Evolutionary conservation across 129 eudicot species (phyloP), one percentile per base, ranked within the genome.

Genomic region (Chrysanthemum lavandulifolium): DNA sequence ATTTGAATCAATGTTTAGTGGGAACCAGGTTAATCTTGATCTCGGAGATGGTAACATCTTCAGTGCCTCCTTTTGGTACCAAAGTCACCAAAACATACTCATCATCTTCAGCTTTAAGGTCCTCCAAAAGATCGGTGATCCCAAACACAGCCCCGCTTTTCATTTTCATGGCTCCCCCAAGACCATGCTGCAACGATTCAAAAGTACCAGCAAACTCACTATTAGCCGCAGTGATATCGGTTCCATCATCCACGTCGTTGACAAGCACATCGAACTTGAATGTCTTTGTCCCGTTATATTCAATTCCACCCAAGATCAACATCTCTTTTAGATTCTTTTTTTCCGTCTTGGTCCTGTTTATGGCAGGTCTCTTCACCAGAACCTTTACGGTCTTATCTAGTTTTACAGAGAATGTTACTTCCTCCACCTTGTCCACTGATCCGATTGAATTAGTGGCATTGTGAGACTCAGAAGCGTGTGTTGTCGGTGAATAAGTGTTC

Each of bases 91-190:
- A 36, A 5, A 36, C 45, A 6, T 36, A 36, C 45, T 36, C 45
- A 36, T 36, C 45, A 36, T 36, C 45, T 36, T 6, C 45, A 6
- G 45, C 45, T 5, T 36, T 36, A 5, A 36, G 45, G 45, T 36
- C 45, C 45, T 36, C 85, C 67, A 72, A 43, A 2, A 76, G 21
- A 31, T 72, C 62, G 0, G 61, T 76, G 29, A 76, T 67, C 29
- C 75, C 85, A 19, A 23, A 59, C 6, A 10, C 11, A 0, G 40
- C 25, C 27, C 25, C 25, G 5, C 64, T 59, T 8, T 21, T 19
- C 25, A 47, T 12, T 19, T 62, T 27, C 2, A 36, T 36, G 45
- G 45, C 45, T 36, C 49, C 49, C 47, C 33, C 16, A 3, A 15
- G 56, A 10, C 23, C 23, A 21, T 67, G 71, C 11, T 29, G 71